Conservation (phyloP, 2,329 filamentous ascomycete genomes). For the Nigrospora osmanthi region DNA sequence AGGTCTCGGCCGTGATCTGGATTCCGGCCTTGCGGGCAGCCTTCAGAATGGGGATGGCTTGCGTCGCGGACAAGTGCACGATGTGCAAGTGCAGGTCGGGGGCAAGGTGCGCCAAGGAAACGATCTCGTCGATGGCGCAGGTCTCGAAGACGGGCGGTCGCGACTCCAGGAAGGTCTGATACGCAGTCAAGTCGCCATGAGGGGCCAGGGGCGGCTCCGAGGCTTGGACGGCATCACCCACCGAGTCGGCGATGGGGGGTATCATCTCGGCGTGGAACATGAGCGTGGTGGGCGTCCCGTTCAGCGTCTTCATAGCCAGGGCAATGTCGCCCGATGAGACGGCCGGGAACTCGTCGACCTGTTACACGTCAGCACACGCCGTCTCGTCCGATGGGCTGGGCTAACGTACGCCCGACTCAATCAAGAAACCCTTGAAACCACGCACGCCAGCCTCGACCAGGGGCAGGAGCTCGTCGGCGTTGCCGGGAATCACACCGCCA, state of each 20-base stretch:
- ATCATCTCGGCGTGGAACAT: conserved; percentile 99
- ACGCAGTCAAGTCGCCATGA: conserved; percentile 64
- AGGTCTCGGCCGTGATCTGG: conserved; percentile 89
- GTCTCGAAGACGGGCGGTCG: conserved; percentile 87
- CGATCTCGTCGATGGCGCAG: conserved; percentile 79
- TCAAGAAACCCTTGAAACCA: conserved; percentile 96
- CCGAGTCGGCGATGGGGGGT: conserved; percentile 73
- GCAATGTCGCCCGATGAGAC: conserved; percentile 74
- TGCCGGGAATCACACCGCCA: conserved; percentile 88
- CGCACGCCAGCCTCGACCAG: conserved; percentile 80
- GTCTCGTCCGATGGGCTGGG: not conserved
- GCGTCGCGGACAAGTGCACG: conserved; percentile 83
- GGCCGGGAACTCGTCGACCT: conserved; percentile 94
- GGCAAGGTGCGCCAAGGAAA: conserved; percentile 72
- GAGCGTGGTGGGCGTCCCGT: conserved; percentile 75
- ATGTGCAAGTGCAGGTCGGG: conserved; percentile 84
- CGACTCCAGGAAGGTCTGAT: conserved; percentile 86
- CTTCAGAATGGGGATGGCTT: conserved; percentile 75
- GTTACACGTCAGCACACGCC: conserved; percentile 3
- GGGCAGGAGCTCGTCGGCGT: conserved; percentile 68
- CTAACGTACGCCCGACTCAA: conserved; percentile 82
- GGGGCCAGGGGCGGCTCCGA: conserved; percentile 64
- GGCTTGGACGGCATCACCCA: conserved; percentile 66
- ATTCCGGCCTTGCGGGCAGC: conserved; percentile 65
- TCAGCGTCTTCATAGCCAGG: conserved; percentile 72